Evolutionary conservation across 2,329 filamentous ascomycete species (phyloP), one percentile per base, ranked within the genome.

Genomic region (Dactylellina leptospora): DNA sequence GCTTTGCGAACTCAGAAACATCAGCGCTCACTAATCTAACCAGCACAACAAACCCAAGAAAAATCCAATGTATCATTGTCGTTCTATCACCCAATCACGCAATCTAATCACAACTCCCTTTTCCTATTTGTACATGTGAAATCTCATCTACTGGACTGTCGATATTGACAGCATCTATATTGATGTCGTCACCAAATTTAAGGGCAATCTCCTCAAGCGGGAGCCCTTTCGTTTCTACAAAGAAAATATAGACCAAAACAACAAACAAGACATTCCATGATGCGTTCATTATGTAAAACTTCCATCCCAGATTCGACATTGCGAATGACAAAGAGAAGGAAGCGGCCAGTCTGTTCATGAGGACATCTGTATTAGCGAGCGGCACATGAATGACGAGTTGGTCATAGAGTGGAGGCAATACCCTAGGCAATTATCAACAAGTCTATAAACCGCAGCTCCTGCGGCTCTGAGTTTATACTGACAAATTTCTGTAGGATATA

Each of bases 401-500:
- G 2, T 9, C 30, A 5, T n/a, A 36, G 30, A 36, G 30, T 36
- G 30, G n/a, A 10, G 4, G 10, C 74, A 75, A 3, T 59, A 79
- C 78, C 78, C 76, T 38, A 78, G 76, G n/a, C 70, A 58, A 20
- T 75, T 74, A 27, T 77, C 76, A 1, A 79, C 56, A 53, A 78
- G 75, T 28, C 76, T 75, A 53, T 78, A 79, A 1, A 79, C 74
- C 1, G 77, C 77, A 27, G 79, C 75, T 2, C 79, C 78, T 0
- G 75, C 76, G 0, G 78, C 76, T 4, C 79, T 77, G 1, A 80
- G 72, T 25, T 78, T 77, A 73, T 77, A 80, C 4, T 76, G 77
- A 0, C 77, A 76, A 3, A 80, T 76, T 44, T 80, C 78, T 0
- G 78, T 77, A 1, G 78, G 78, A 45, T 80, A 80, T 23, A 80